phyloP scores from a whole-genome alignment of 1,139 yeast genomes.

The Pichia sp. region DNA sequence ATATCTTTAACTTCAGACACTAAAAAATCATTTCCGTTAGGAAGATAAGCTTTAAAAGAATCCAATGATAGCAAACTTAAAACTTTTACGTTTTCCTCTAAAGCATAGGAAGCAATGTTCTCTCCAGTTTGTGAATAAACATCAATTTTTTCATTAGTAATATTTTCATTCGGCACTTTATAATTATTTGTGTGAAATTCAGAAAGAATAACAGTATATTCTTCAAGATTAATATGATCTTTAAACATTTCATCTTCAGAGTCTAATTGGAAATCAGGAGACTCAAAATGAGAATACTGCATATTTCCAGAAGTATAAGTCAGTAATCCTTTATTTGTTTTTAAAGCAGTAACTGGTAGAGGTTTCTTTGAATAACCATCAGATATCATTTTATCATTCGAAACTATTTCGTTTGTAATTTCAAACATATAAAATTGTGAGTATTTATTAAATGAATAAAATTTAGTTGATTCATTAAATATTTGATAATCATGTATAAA shows the following conservation, averaged over 20 bases:
- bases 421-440: background rate
- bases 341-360: background rate
- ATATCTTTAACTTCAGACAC: background rate
- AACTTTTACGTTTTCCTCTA: constrained; percentile 6
- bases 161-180: background rate
- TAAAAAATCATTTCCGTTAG: constrained; percentile 3
- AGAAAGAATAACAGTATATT: background rate
- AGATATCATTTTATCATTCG: background rate
- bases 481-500: background rate
- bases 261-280: background rate
- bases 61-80: background rate
- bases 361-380: background rate
- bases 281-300: background rate
- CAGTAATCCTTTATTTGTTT: background rate
- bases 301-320: constrained; percentile 4
- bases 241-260: background rate
- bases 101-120: constrained; percentile 4
- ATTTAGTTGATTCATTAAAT: background rate
- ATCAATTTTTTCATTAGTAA: constrained; percentile 1
- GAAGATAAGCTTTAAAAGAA: background rate
- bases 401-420: background rate
- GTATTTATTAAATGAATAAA: background rate
- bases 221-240: background rate
- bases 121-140: background rate
- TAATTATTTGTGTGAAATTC: background rate